phyloP scores from a whole-genome alignment of 805 yeast species.

The Komagataella mondaviorum region DNA sequence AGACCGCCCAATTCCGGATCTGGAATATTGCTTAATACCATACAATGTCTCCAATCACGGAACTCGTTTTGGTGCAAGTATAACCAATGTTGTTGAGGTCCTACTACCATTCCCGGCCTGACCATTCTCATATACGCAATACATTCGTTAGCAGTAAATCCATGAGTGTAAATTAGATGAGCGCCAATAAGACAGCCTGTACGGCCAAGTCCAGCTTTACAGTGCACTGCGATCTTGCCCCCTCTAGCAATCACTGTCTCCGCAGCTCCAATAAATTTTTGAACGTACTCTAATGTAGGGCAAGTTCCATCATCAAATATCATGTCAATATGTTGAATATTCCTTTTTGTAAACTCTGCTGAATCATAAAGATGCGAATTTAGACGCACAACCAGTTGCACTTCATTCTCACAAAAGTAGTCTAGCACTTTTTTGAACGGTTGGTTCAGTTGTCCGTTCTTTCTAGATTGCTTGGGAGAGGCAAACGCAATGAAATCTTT shows the following conservation, averaged over 20 bases:
- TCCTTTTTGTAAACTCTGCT: slow-evolving; percentile 66
- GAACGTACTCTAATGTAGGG: slow-evolving; percentile 88
- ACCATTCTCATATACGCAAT: slow-evolving; percentile 93
- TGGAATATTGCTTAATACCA: slow-evolving; percentile 62
- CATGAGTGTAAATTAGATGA: slow-evolving; percentile 88
- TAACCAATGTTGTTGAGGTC: slow-evolving; percentile 98
- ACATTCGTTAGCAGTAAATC: slow-evolving; percentile 94
- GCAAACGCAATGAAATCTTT: slow-evolving; percentile 97
- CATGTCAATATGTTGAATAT: slow-evolving; percentile 87
- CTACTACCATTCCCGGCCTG: slow-evolving; percentile 99
- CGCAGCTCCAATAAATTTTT: slow-evolving; percentile 88
- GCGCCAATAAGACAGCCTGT: slow-evolving; percentile 98
- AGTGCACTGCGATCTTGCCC: slow-evolving; percentile 96
- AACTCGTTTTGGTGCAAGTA: slow-evolving; percentile 93
- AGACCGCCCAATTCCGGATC: slow-evolving; percentile 57
- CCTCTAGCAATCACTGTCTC: slow-evolving; percentile 77
- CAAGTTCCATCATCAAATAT: slow-evolving; percentile 97
- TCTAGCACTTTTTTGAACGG: slow-evolving; percentile 74
- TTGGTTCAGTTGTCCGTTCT: slow-evolving; percentile 44
- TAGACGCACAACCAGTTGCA: slow-evolving; percentile 80
- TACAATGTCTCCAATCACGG: slow-evolving; percentile 90
- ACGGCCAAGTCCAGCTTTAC: slow-evolving; percentile 96
- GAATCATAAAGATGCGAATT: slow-evolving; percentile 88
- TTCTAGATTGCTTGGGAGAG: slow-evolving; percentile 67
- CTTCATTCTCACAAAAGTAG: slow-evolving; percentile 60